These are phyloP conservation scores for Striga hermonthica DNA, from an alignment of 305 asterid species.

Conservation along the genomic window DNA sequence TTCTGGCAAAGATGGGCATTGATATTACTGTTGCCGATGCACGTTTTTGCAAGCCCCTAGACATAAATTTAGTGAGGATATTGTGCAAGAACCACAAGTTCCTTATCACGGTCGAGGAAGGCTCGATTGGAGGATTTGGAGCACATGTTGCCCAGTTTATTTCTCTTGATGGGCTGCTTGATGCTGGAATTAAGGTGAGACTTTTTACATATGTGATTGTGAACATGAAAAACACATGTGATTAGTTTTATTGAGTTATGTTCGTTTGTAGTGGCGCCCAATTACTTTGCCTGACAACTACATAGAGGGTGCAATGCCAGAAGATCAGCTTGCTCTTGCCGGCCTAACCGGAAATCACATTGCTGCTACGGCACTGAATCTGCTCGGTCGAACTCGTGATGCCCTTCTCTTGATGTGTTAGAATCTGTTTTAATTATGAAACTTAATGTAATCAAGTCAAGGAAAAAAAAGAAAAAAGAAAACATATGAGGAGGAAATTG, in stretches of 20 bases:
- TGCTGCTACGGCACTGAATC: constrained; percentile 85
- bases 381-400: constrained; percentile 83
- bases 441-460: no score
- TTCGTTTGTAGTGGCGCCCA: constrained; percentile 70
- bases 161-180: constrained; percentile 84
- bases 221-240: no score
- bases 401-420: constrained; percentile 78
- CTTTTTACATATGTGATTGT: neutral
- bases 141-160: constrained; percentile 86
- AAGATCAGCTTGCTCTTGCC: constrained; percentile 66
- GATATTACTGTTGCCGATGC: constrained; percentile 90
- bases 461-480: no score
- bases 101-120: constrained; percentile 86
- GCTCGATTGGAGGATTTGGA: constrained; percentile 88
- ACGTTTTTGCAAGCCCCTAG: constrained; percentile 95
- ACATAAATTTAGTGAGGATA: constrained; percentile 54
- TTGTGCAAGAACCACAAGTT: constrained; percentile 63
- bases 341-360: constrained; percentile 82
- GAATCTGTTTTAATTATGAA: neutral
- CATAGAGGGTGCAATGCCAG: constrained; percentile 62
- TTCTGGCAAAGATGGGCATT: constrained; percentile 63
- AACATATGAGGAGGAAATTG: no score
- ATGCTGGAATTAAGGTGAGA: constrained; percentile 73
- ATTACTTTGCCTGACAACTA: constrained; percentile 80
- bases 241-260: neutral